Percentiles rank a stretch among this genome's conserved stretches.
These are phyloP conservation scores for Lathyrus tuberosus DNA, from an alignment of 306 rosid genomes.

Conservation along the genomic window DNA sequence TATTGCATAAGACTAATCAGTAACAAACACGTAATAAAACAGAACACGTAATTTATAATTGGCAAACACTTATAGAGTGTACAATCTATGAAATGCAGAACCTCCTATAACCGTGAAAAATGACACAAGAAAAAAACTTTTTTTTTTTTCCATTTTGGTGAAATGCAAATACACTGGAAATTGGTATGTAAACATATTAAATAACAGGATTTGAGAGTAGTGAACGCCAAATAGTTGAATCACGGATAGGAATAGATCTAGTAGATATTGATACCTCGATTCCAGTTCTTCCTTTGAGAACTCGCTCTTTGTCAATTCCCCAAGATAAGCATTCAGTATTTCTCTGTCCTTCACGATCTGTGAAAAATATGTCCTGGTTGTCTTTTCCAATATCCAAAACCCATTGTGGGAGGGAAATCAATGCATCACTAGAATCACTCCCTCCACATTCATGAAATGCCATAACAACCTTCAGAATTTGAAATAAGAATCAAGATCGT, in stretches of 20 bases:
- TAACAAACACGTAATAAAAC: constrained; percentile 32
- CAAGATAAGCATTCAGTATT: constrained; percentile 89
- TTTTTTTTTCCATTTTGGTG: background rate
- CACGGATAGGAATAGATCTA: constrained; percentile 15
- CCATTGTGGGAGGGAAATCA: constrained; percentile 89
- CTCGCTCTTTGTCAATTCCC: constrained; percentile 94
- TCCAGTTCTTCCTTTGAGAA: constrained; percentile 94
- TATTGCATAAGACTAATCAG: constrained; percentile 38
- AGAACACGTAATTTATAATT: constrained; percentile 9
- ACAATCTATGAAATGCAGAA: constrained; percentile 11
- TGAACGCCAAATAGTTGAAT: constrained; percentile 8
- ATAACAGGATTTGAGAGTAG: constrained; percentile 14
- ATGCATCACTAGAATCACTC: constrained; percentile 64
- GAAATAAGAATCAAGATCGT: constrained; percentile 41
- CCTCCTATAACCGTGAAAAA: constrained; percentile 20
- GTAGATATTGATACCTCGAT: constrained; percentile 65
- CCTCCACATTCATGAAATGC: constrained; percentile 91
- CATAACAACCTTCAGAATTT: constrained; percentile 81
- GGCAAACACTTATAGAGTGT: constrained; percentile 10
- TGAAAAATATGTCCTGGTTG: constrained; percentile 89
- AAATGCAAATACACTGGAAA: constrained; percentile 23
- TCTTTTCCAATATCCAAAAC: constrained; percentile 87
- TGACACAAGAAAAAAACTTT: background rate
- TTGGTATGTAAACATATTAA: constrained; percentile 17
- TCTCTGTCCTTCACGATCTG: constrained; percentile 96